A percentile compares a stretch with the other conserved stretches of the same genome.
Conservation (phyloP, 1,284 basidiomycete species). For the Butyriboletus appendiculatus region DNA sequence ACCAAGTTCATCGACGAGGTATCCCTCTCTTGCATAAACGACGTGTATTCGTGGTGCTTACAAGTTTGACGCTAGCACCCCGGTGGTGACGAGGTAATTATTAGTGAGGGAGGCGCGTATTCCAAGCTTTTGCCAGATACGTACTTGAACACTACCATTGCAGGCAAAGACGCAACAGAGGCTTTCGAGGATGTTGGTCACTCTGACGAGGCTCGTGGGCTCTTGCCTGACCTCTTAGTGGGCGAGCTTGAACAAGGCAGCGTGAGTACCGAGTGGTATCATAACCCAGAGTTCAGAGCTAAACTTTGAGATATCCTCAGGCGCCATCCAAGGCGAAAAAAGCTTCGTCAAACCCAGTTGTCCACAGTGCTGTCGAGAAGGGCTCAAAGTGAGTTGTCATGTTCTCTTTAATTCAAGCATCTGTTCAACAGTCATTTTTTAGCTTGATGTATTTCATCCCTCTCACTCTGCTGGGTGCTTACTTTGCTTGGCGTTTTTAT, state of each 20-base stretch:
- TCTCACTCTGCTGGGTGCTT: conserved; percentile 70
- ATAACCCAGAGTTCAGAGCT: not conserved
- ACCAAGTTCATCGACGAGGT: conserved; percentile 98
- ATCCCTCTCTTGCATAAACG: conserved; percentile 28
- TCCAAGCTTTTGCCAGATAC: conserved; percentile 3
- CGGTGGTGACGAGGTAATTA: conserved; percentile 96
- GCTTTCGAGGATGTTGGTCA: conserved; percentile 99
- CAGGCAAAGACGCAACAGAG: conserved; percentile 93
- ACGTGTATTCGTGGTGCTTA: conserved; percentile 9
- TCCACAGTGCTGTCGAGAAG: conserved; percentile 54
- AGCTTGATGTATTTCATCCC: conserved; percentile 82
- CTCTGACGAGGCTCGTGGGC: conserved; percentile 95
- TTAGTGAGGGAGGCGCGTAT: conserved; percentile 87
- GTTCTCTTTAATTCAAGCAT: not conserved
- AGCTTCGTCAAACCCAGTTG: conserved; percentile 40
- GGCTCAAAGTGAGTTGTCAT: conserved; percentile 63
- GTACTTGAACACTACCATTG: conserved; percentile 9
- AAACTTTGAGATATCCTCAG: conserved; percentile 9
- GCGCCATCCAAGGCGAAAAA: conserved; percentile 43
- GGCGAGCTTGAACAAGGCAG: conserved; percentile 75
- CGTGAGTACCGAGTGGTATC: conserved; percentile 46
- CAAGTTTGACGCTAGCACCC: conserved; percentile 57
- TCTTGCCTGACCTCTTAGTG: conserved; percentile 76
- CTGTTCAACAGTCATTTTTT: conserved; percentile 7
- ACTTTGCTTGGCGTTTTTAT: conserved; percentile 83